A percentile compares a stretch with the other conserved stretches of the same genome.
Conservation (phyloP, 202 grass and related monocot genomes). For the Hordeum pubiflorum region DNA sequence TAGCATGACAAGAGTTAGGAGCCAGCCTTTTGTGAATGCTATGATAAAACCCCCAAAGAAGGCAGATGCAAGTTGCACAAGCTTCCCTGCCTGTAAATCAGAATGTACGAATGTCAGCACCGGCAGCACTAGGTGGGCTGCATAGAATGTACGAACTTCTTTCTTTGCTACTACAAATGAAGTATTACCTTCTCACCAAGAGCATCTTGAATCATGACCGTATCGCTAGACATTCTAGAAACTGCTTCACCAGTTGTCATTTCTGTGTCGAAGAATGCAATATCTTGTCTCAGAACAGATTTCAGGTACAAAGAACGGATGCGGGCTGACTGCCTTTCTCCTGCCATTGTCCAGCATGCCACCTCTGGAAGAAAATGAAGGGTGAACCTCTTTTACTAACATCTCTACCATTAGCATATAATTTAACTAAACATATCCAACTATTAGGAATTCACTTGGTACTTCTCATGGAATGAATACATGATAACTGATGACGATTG, state of each 20-base stretch:
- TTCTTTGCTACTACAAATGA: not conserved
- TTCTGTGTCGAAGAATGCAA: slow-evolving; percentile 86
- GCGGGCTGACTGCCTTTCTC: slow-evolving; percentile 68
- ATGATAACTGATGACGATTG: not conserved
- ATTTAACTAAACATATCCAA: not conserved
- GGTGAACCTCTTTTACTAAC: not conserved
- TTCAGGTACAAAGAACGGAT: slow-evolving; percentile 70
- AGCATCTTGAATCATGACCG: slow-evolving; percentile 65
- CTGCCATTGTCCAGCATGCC: slow-evolving; percentile 78
- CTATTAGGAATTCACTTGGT: not conserved
- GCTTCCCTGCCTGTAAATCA: slow-evolving; percentile 62
- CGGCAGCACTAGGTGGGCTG: not conserved
- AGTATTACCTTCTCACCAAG: slow-evolving; percentile 77
- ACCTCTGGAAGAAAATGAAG: slow-evolving; percentile 52
- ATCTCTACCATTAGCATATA: not conserved
- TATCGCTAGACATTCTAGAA: slow-evolving; percentile 73
- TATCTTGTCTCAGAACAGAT: slow-evolving; percentile 72
- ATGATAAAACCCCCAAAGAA: slow-evolving; percentile 61
- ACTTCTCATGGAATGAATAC: not conserved
- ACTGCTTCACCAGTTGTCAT: slow-evolving; percentile 71
- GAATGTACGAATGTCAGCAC: not conserved
- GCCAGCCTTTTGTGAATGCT: slow-evolving; percentile 74
- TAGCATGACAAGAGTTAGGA: slow-evolving; percentile 73
- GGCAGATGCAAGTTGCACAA: slow-evolving; percentile 40
- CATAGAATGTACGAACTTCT: slow-evolving; percentile 2